Evolutionary conservation across 2,329 filamentous ascomycete species (phyloP).

Genomic region (Periconia digitata): DNA sequence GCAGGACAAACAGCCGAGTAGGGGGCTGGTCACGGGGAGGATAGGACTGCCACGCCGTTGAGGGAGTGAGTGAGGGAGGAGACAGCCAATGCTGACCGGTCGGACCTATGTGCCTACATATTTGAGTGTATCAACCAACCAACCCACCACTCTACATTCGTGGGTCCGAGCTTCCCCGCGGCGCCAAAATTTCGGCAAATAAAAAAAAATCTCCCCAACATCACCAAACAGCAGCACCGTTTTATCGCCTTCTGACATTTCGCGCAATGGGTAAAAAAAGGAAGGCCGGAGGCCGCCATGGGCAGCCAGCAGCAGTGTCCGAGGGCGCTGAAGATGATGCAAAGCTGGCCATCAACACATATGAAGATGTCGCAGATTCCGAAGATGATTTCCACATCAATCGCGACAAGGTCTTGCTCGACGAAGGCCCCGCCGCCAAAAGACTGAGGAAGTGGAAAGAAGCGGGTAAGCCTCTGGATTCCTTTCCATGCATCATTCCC

Average conservation of each 20-base stretch:
- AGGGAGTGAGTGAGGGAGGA: too few species aligned
- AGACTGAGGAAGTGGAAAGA: slow-evolving; percentile 70
- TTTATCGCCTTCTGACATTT: slow-evolving; percentile 7
- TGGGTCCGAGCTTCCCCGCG: slow-evolving; percentile 2
- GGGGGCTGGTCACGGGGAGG: too few species aligned
- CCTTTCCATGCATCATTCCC: not conserved
- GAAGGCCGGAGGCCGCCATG: slow-evolving; percentile 63
- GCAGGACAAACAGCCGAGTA: too few species aligned
- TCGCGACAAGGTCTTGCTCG: slow-evolving; percentile 81
- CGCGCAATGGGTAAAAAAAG: slow-evolving; percentile 60
- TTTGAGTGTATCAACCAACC: too few species aligned
- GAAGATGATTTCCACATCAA: slow-evolving; percentile 92
- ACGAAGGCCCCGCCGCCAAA: slow-evolving; percentile 79
- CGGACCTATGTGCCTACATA: too few species aligned
- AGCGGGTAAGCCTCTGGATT: slow-evolving; percentile 52
- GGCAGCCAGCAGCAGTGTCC: slow-evolving; percentile 36
- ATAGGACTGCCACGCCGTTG: too few species aligned
- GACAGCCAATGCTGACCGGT: too few species aligned
- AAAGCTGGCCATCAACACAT: slow-evolving; percentile 62
- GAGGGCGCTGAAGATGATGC: slow-evolving; percentile 43
- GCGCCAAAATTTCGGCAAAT: slow-evolving; percentile 28
- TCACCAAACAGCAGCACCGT: not conserved
- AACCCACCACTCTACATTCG: slow-evolving; percentile 1
- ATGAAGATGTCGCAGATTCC: slow-evolving; percentile 86
- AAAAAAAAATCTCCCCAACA: not conserved